A percentile compares a stretch with the other conserved stretches of the same genome.
Evolutionary conservation across 768 basidiomycete species (phyloP).

Genomic region (Suillus alpinus): DNA sequence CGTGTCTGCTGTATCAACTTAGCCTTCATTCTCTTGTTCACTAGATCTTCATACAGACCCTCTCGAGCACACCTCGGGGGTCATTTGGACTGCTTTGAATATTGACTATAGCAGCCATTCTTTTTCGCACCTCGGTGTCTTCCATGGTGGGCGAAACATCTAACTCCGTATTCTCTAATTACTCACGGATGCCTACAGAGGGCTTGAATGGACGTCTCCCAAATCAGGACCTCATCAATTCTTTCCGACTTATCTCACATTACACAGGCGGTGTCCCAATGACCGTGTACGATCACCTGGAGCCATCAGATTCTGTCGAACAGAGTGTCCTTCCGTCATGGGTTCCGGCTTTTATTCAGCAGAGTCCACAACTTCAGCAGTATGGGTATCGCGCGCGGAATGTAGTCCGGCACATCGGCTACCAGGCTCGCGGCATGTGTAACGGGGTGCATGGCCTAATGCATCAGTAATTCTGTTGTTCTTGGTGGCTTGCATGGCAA

Average conservation of each 20-base stretch:
- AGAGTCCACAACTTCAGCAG: conserved; percentile 42
- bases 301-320: conserved; percentile 41
- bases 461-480: conserved; percentile 57
- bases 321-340: conserved; percentile 38
- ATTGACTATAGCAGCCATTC: conserved; percentile 97
- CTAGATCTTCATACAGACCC: conserved; percentile 66
- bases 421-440: conserved; percentile 74
- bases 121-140: conserved; percentile 93
- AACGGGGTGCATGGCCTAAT: conserved; percentile 91
- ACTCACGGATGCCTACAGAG: conserved; percentile 49
- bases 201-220: conserved; percentile 93
- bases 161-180: background rate
- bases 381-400: conserved; percentile 64
- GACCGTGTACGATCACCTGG: conserved; percentile 75
- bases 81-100: conserved; percentile 93
- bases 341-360: conserved; percentile 44
- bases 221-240: conserved; percentile 93
- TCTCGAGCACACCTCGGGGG: conserved; percentile 69
- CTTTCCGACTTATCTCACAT: conserved; percentile 67
- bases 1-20: background rate
- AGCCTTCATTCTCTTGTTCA: background rate
- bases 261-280: conserved; percentile 77
- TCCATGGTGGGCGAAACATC: conserved; percentile 63
- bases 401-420: conserved; percentile 64
- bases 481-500: background rate